Evolutionary conservation across 1,284 basidiomycete species (phyloP), one percentile per base, ranked within the genome.

Genomic region (Porodaedalea pini): DNA sequence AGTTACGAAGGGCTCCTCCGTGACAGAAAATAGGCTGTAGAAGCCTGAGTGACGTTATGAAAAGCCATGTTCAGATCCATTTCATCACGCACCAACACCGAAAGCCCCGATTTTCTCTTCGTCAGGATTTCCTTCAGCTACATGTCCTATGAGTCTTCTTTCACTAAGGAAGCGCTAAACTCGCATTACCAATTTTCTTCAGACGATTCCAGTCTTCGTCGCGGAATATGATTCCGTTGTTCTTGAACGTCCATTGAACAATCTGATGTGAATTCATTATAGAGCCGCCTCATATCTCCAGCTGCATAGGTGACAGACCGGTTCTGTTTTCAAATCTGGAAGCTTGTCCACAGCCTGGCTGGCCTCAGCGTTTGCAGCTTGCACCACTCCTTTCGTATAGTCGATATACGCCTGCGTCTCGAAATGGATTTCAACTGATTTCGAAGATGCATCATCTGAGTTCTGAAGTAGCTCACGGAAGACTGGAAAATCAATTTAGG

Each of bases 381-480:
- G 29, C 21, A 48, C 21, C 10, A 40, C 62, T 2, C 63, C 64
- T 19, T 73, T 71, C 63, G 75, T 74, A n/a, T 68, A 70, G 23
- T 79, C 75, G 4, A 83, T 53, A 59, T 78, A 84, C 6, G 66
- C 68, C 67, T 83, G 73, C 0, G 90, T 90, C 67, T 90, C 84
- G 64, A 94, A 94, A 59, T 79, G 82, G 63, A 95, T 91, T 70
- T 94, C 90, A 1, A 90, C 92, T 36, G 82, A 75, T 56, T 80
- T 83, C 4, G 94, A 89, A 40, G 85, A 86, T 1, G 93, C 94
- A 73, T 98, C 96, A 68, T 98, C 95, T 13, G 95, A 95, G 68
- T 98, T 98, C 75, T 98, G 80, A 0, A 98, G 75, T 8, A 98
- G 82, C 69, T 98, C 95, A 39, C 95, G 82, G 66, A 94, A 96